phyloP scores from a whole-genome alignment of 345 rosid species.

The Populus alba region DNA sequence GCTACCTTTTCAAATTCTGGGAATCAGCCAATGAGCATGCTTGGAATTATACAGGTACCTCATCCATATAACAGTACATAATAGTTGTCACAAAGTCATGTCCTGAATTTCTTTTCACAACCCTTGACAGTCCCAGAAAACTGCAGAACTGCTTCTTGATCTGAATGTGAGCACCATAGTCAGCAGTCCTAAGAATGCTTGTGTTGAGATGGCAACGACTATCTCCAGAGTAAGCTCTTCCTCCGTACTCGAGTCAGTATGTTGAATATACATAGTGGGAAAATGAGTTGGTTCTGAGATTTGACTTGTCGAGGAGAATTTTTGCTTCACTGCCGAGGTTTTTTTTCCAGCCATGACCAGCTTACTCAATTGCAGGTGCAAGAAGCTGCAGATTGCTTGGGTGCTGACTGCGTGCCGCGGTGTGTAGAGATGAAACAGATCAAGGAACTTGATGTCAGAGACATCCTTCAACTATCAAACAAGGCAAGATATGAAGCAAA shows the following conservation, averaged over 20 bases:
- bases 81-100: background rate
- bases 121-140: conserved; percentile 77
- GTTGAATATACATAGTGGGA: background rate
- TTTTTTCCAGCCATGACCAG: background rate
- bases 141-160: conserved; percentile 90
- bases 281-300: background rate
- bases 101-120: conserved; percentile 21
- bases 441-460: conserved; percentile 49
- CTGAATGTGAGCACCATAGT: conserved; percentile 55
- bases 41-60: conserved; percentile 77
- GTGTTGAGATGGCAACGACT: conserved; percentile 54
- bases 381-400: conserved; percentile 92
- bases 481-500: conserved; percentile 45
- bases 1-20: conserved; percentile 34
- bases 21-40: conserved; percentile 70
- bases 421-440: conserved; percentile 59
- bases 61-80: conserved; percentile 1
- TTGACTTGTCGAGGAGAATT: background rate
- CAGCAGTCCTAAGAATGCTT: conserved; percentile 56
- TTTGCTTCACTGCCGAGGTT: background rate
- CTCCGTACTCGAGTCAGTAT: background rate
- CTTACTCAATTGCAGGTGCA: conserved; percentile 49
- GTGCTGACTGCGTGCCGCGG: conserved; percentile 75
- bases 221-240: conserved; percentile 55
- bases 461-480: conserved; percentile 39